Base-by-base conservation (phyloP, 306 rosid genomes). In the Vigna unguiculata region DNA sequence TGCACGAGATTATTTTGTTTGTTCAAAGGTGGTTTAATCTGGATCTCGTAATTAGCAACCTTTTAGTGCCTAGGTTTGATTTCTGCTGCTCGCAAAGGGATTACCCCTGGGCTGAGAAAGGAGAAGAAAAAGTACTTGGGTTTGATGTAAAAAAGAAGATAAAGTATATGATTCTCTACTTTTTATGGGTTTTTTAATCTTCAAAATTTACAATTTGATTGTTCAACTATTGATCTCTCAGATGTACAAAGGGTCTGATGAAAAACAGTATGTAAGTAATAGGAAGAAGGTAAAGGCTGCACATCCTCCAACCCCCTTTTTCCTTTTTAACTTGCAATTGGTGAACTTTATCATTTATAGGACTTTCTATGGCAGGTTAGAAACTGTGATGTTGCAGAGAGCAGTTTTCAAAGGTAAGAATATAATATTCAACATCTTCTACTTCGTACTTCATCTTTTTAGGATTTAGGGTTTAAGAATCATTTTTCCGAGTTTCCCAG, bases 341-440 rank as follows among this genome's bases (percentile, higher is more conserved):
- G 49, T 67, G 58, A 34, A 55, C 57, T 72, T 77, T 40, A 25
- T 57, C 30, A 52, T 83, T 47, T 46, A 49, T 67, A 24, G 61
- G 71, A 48, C 22, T 75, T 80, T 55, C 21, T 76, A 38, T 48
- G 74, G 51, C 69, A 74, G 73, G 76, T 63, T 63, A 74, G 68
- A 69, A 54, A 62, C 38, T 78, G 61, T 78, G 81, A 65, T 34
- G 32, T 24, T 9, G 70, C 78, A 62, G 76, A 78, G 69, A 60
- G 48, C 34, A 54, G 69, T 52, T 49, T 62, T 45, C 80, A 72
- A 72, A 80, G 71, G 85, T 69, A 83, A 52, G 6, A 48, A 66
- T 66, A 43, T 66, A 43, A 21, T 34, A 49, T 74, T 45, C 32
- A 51, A 9, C 55, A 11, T 78, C 21, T 41, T 72, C 40, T 54